Evolutionary conservation across 2,329 filamentous ascomycete genomes (phyloP).

Genomic region (Pseudogymnoascus sp.): DNA sequence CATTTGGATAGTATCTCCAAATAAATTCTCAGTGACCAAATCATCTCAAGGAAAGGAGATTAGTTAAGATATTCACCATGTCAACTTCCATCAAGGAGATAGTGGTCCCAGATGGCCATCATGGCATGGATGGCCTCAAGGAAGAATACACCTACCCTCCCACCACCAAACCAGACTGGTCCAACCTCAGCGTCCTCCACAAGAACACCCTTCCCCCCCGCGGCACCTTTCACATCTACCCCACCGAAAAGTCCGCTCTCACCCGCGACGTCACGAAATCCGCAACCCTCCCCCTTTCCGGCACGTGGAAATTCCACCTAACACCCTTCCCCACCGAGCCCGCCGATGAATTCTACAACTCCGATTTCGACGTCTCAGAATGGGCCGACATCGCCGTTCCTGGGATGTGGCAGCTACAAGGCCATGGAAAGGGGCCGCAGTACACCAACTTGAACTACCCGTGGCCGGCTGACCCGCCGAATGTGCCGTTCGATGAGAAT

Average conservation of each 20-base stretch:
- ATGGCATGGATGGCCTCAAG: neutral
- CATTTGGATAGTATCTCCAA: neutral
- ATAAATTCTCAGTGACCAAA: neutral
- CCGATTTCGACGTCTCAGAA: conserved; percentile 22
- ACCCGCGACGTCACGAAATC: conserved; percentile 32
- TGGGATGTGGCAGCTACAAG: conserved; percentile 48
- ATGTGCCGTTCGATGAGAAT: conserved; percentile 42
- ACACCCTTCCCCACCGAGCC: conserved; percentile 21
- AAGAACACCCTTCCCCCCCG: conserved; percentile 50
- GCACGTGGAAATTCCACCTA: conserved; percentile 24
- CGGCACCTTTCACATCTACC: conserved; percentile 47
- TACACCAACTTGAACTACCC: conserved; percentile 49
- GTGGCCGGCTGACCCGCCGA: conserved; percentile 44
- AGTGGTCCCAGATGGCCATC: neutral
- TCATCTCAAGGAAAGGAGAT: too few species aligned
- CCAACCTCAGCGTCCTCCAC: conserved; percentile 51
- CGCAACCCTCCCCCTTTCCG: conserved; percentile 27
- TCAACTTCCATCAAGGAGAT: neutral
- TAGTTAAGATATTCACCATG: neutral
- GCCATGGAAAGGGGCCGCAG: conserved; percentile 34
- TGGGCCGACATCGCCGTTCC: conserved; percentile 44
- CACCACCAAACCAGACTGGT: conserved; percentile 46
- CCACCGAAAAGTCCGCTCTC: conserved; percentile 40
- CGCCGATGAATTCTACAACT: conserved; percentile 14
- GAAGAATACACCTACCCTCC: neutral